phyloP scores from a whole-genome alignment of 768 basidiomycete genomes.

The Amanita exitialis region DNA sequence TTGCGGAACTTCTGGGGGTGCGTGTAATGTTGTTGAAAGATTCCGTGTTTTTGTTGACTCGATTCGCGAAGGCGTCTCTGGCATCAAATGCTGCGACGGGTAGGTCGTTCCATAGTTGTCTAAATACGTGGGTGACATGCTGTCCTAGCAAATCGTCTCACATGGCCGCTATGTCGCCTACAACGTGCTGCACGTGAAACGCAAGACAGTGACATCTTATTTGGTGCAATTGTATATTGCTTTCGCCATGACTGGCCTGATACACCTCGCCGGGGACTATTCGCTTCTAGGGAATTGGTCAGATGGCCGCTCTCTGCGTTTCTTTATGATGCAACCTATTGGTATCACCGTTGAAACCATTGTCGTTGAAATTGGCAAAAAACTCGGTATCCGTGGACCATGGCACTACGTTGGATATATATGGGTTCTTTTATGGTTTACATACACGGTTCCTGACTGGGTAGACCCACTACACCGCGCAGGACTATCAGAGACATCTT shows the following conservation, averaged over 20 bases:
- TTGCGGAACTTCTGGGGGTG: slow-evolving; percentile 16
- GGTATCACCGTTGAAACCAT: slow-evolving; percentile 25
- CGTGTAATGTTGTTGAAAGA: slow-evolving; percentile 7
- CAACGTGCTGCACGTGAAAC: slow-evolving; percentile 4
- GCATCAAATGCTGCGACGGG: slow-evolving; percentile 16
- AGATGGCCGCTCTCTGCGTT: slow-evolving; percentile 10
- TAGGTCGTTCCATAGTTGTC: background rate
- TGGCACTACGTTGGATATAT: slow-evolving; percentile 13
- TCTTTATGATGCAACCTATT: slow-evolving; percentile 21
- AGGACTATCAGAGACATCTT: slow-evolving; percentile 8
- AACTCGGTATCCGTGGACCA: slow-evolving; percentile 6
- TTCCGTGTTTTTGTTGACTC: no score
- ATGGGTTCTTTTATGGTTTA: slow-evolving; percentile 20
- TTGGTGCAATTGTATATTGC: slow-evolving; percentile 13
- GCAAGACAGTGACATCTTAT: slow-evolving; percentile 9
- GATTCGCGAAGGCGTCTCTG: slow-evolving; percentile 12
- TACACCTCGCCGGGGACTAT: slow-evolving; percentile 23
- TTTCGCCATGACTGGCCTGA: slow-evolving; percentile 21
- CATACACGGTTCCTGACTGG: slow-evolving; percentile 14
- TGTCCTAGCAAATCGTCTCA: slow-evolving; percentile 1
- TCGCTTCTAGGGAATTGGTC: slow-evolving; percentile 15
- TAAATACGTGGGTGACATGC: background rate
- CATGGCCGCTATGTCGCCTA: slow-evolving; percentile 7
- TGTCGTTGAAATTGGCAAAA: slow-evolving; percentile 12
- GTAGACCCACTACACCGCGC: slow-evolving; percentile 10